These are phyloP conservation scores for Aspergillus fumigatus DNA, from an alignment of 2,329 filamentous ascomycete genomes.

Conservation along the genomic window DNA sequence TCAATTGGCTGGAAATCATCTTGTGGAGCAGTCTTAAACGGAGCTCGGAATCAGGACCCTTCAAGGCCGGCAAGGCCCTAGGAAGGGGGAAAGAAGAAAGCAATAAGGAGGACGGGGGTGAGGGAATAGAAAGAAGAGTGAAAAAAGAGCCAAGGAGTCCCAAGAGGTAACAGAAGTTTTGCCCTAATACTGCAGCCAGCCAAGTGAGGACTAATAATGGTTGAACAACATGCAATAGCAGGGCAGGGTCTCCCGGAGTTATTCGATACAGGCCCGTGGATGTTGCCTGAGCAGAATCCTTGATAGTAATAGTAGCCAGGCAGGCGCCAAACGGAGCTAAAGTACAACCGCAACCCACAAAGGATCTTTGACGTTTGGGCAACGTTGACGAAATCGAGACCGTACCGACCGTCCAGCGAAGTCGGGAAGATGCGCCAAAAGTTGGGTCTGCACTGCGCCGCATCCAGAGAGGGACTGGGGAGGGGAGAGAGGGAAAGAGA, in stretches of 20 bases:
- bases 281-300: background rate
- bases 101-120: background rate
- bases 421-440: background rate
- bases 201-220: background rate
- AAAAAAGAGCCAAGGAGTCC: background rate
- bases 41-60: background rate
- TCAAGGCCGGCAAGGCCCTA: background rate
- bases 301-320: background rate
- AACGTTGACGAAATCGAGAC: conserved; percentile 4
- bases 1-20: background rate
- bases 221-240: background rate
- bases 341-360: background rate
- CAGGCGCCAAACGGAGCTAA: conserved; percentile 4
- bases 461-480: background rate
- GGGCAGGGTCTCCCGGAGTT: background rate
- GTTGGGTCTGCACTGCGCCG: background rate
- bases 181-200: background rate
- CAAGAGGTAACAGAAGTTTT: background rate
- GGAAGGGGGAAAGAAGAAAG: background rate
- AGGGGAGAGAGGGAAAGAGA: background rate
- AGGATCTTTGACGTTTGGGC: conserved; percentile 4
- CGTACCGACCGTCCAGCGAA: background rate
- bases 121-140: background rate
- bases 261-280: background rate
- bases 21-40: background rate